Percentiles rank a stretch among this genome's conserved stretches.
These are phyloP conservation scores for Hordeum marinum DNA, from an alignment of 176 grass and related monocot species.

Conservation along the genomic window DNA sequence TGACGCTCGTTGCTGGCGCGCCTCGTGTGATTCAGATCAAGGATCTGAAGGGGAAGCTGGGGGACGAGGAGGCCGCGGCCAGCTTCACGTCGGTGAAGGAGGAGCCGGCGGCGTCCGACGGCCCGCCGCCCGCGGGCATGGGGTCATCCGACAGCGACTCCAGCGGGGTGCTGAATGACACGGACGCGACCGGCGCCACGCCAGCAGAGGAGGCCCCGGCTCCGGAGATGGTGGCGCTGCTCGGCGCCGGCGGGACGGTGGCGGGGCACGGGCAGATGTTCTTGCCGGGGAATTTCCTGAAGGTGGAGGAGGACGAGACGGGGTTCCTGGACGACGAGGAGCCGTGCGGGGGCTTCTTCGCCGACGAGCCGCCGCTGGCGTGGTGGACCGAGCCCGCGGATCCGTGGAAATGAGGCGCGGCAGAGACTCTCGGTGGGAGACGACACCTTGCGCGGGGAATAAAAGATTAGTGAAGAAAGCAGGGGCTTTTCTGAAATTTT, in stretches of 20 bases:
- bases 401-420: slow-evolving; percentile 39
- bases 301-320: slow-evolving; percentile 66
- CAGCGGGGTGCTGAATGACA: slow-evolving; percentile 57
- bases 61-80: slow-evolving; percentile 34
- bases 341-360: slow-evolving; percentile 57
- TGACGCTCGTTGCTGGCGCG: not conserved
- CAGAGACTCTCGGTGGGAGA: not conserved
- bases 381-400: slow-evolving; percentile 63
- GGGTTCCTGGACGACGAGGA: slow-evolving; percentile 57
- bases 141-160: slow-evolving; percentile 77
- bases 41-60: slow-evolving; percentile 64
- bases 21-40: slow-evolving; percentile 37
- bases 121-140: slow-evolving; percentile 20
- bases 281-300: slow-evolving; percentile 48
- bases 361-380: slow-evolving; percentile 60
- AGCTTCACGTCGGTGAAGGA: slow-evolving; percentile 80
- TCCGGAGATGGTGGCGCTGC: not conserved
- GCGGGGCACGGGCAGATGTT: slow-evolving; percentile 7
- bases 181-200: slow-evolving; percentile 16
- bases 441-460: not conserved
- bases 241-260: not conserved
- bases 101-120: slow-evolving; percentile 40
- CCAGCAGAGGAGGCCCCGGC: not conserved
- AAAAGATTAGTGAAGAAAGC: slow-evolving; percentile 4
- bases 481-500: slow-evolving; percentile 35